phyloP scores from a whole-genome alignment of 768 basidiomycete genomes.

The Rhodotorula babjevae region DNA sequence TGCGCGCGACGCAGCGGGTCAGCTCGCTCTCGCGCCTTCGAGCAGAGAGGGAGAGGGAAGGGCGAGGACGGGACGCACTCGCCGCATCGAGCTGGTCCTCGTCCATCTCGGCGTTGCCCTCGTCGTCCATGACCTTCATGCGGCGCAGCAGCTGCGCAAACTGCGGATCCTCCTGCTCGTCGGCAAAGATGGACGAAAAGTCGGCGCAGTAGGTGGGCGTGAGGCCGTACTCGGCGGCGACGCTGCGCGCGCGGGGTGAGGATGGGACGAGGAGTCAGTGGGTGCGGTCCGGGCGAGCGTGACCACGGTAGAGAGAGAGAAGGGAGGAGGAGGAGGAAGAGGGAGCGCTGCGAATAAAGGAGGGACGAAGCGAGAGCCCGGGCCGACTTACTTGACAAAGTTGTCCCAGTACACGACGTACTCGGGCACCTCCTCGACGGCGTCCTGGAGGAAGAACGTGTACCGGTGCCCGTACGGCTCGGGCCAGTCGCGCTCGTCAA shows the following conservation, averaged over 20 bases:
- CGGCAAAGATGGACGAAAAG: slow-evolving; percentile 81
- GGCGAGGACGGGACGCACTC: slow-evolving; percentile 57
- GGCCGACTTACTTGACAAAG: slow-evolving; percentile 72
- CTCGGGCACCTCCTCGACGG: slow-evolving; percentile 95
- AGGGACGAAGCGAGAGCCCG: no score
- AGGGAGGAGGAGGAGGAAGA: slow-evolving; percentile 2
- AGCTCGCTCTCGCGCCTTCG: no score
- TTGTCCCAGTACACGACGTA: slow-evolving; percentile 94
- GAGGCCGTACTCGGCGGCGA: slow-evolving; percentile 78
- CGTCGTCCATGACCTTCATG: slow-evolving; percentile 85
- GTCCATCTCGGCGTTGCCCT: slow-evolving; percentile 86
- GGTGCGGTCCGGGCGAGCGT: no score
- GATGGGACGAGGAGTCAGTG: no score
- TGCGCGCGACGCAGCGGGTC: not conserved
- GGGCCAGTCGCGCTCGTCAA: slow-evolving; percentile 61
- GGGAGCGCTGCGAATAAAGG: no score
- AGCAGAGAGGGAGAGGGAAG: no score
- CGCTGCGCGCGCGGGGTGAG: slow-evolving; percentile 51
- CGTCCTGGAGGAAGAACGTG: slow-evolving; percentile 86
- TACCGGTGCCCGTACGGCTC: slow-evolving; percentile 80
- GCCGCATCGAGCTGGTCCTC: slow-evolving; percentile 97
- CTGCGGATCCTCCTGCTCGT: slow-evolving; percentile 72
- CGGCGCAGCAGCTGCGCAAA: slow-evolving; percentile 74
- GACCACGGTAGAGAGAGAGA: not conserved
- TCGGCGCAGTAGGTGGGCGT: slow-evolving; percentile 71